Evolutionary conservation across 257 asterid species (phyloP).

Genomic region (Rubia yunnanensis): DNA sequence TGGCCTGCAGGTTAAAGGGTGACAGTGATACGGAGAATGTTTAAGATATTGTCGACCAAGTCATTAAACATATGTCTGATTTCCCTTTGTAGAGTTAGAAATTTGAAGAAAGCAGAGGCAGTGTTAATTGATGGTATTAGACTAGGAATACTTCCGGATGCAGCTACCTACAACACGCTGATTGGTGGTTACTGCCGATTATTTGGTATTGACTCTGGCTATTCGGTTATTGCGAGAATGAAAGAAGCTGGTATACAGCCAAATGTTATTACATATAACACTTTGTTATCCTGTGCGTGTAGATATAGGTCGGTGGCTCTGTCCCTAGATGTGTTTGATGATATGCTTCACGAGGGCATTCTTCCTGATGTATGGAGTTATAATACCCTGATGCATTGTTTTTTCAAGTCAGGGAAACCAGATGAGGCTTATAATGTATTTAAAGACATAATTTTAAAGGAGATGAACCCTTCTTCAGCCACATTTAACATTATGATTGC

Average conservation of each 20-base stretch:
- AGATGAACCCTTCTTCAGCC: constrained; percentile 38
- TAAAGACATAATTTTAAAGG: constrained; percentile 41
- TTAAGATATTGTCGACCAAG: constrained; percentile 51
- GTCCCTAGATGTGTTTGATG: constrained; percentile 57
- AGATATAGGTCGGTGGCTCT: constrained; percentile 32
- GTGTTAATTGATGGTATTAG: constrained; percentile 66
- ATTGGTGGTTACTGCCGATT: constrained; percentile 61
- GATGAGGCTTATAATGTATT: constrained; percentile 63
- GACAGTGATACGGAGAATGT: constrained; percentile 43
- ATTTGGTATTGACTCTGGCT: constrained; percentile 63
- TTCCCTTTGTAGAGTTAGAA: constrained; percentile 71
- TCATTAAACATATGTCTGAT: constrained; percentile 70
- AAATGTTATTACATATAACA: constrained; percentile 64
- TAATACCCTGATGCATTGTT: constrained; percentile 75
- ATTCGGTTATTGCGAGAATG: constrained; percentile 51
- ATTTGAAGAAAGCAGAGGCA: constrained; percentile 72
- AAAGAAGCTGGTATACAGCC: constrained; percentile 72
- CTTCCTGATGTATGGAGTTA: constrained; percentile 78
- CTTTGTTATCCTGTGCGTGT: constrained; percentile 69
- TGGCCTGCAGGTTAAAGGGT: constrained; percentile 31
- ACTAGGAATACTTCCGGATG: constrained; percentile 70
- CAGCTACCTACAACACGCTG: constrained; percentile 75
- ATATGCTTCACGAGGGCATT: constrained; percentile 53
- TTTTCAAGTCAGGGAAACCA: constrained; percentile 51
- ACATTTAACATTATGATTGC: constrained; percentile 63